These are phyloP conservation scores for Nidula niveotomentosa DNA, from an alignment of 1,284 basidiomycete genomes.

Conservation along the genomic window DNA sequence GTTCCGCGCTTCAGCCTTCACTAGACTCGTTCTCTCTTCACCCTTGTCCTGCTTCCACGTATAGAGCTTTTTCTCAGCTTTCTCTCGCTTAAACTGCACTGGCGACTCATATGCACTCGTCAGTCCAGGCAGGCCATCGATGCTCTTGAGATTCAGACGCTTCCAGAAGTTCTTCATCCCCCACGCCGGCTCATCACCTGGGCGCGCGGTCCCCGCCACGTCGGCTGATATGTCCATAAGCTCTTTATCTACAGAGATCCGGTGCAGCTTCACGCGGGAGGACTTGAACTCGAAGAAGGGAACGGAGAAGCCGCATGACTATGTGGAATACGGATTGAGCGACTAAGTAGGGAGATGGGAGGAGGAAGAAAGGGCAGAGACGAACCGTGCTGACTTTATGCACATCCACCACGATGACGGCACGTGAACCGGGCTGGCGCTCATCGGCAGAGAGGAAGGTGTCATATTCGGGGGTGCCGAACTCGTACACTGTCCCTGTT, in stretches of 20 bases:
- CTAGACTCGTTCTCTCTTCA: no score
- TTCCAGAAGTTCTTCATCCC: neutral
- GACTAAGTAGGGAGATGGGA: neutral
- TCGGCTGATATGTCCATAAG: conserved; percentile 19
- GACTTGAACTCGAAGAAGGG: conserved; percentile 47
- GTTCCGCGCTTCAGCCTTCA: no score
- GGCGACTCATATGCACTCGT: neutral
- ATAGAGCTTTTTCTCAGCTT: conserved; percentile 18
- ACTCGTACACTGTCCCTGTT: conserved; percentile 14
- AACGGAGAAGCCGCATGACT: conserved; percentile 58
- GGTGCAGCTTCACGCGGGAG: conserved; percentile 39
- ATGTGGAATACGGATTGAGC: conserved; percentile 2
- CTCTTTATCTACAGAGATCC: conserved; percentile 20
- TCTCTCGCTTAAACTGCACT: neutral
- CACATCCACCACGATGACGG: conserved; percentile 49
- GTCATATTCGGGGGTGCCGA: conserved; percentile 51
- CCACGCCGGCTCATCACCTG: neutral
- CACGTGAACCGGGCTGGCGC: conserved; percentile 50
- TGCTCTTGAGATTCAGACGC: neutral
- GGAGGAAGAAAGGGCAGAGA: conserved; percentile 6
- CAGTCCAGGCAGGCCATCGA: neutral
- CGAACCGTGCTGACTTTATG: conserved; percentile 53
- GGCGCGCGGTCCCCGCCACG: neutral
- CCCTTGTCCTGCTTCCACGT: no score
- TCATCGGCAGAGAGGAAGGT: conserved; percentile 36